A percentile compares a stretch with the other conserved stretches of the same genome.
phyloP scores from a whole-genome alignment of 2,329 filamentous ascomycete genomes.

The Falciphora oryzae region DNA sequence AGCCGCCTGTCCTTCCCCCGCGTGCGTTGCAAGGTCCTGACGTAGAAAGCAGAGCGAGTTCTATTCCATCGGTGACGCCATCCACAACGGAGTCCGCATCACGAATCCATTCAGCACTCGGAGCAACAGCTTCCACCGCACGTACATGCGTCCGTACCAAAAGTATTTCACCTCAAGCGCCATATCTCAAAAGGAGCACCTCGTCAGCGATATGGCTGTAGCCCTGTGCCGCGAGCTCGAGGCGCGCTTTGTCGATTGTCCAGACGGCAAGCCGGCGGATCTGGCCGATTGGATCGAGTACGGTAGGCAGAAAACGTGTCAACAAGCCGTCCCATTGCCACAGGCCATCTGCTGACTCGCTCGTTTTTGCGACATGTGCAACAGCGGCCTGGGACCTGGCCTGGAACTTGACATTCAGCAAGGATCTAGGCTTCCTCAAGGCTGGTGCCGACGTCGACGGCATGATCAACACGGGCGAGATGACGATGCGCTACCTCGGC shows the following conservation, averaged over 20 bases:
- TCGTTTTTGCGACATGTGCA: neutral
- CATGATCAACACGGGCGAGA: constrained; percentile 24
- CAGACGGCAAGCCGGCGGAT: neutral
- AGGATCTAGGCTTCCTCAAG: constrained; percentile 35
- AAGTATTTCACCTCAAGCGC: neutral
- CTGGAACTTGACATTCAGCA: constrained; percentile 32
- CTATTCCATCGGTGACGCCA: neutral
- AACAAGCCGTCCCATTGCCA: neutral
- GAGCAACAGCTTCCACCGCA: neutral
- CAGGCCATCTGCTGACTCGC: neutral
- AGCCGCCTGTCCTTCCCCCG: neutral
- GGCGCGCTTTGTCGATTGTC: neutral
- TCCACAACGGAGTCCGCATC: neutral
- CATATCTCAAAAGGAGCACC: neutral
- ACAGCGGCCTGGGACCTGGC: constrained; percentile 35
- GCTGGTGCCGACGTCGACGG: constrained; percentile 30
- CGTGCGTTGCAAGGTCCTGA: neutral
- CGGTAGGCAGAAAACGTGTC: neutral
- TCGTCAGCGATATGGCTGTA: neutral
- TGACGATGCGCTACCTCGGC: constrained; percentile 27
- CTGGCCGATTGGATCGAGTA: neutral
- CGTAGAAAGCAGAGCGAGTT: neutral
- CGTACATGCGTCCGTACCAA: neutral
- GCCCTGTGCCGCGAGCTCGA: neutral
- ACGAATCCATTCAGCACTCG: neutral